These are phyloP conservation scores for Giardia duodenalis DNA, from an alignment of 208 protist genomes.

Conservation along the genomic window DNA sequence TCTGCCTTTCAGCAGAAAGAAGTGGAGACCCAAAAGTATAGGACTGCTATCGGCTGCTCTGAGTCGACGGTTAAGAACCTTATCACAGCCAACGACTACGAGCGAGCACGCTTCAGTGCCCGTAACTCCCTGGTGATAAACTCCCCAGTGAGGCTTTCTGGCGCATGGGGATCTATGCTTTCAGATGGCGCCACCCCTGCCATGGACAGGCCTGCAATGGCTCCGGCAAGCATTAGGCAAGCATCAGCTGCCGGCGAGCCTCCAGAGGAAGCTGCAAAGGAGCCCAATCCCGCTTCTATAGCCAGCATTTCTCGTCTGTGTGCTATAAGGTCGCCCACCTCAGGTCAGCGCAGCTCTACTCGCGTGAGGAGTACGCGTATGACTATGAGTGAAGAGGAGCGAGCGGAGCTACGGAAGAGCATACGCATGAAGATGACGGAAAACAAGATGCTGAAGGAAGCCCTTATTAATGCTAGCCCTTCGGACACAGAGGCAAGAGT, in stretches of 20 bases:
- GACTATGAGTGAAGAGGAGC: not conserved
- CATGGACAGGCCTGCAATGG: too few species aligned
- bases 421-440: not conserved
- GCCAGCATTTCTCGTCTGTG: too few species aligned
- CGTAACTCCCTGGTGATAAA: not conserved
- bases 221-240: too few species aligned
- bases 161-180: too few species aligned
- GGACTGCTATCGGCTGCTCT: not conserved
- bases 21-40: not conserved
- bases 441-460: slow-evolving; percentile 1
- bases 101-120: not conserved
- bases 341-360: not conserved
- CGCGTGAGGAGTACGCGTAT: not conserved
- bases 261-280: not conserved
- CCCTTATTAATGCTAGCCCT: not conserved
- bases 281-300: not conserved
- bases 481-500: not conserved
- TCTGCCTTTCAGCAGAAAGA: not conserved
- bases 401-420: not conserved
- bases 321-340: not conserved
- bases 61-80: slow-evolving; percentile 8
- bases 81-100: not conserved
- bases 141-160: not conserved
- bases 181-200: too few species aligned
- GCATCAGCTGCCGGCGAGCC: not conserved